Percentiles rank a stretch among this genome's conserved stretches.
Conservation (phyloP, 2,329 filamentous ascomycete species). For the Nemania abortiva region DNA sequence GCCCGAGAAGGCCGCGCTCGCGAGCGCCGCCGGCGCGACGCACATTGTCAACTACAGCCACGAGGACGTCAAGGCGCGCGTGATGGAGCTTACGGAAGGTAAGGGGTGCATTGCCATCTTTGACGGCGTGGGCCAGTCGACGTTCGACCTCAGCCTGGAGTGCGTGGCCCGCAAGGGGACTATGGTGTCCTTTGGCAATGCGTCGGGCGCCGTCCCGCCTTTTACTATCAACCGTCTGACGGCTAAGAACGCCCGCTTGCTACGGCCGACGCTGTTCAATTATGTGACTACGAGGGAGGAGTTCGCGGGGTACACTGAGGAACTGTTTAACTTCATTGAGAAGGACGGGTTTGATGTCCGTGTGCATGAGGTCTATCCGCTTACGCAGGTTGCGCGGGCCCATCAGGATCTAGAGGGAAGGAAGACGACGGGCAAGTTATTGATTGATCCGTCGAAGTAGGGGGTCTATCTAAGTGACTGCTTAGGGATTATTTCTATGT, state of each 20-base stretch:
- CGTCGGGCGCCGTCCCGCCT: constrained; percentile 80
- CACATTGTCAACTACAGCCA: constrained; percentile 76
- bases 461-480: not conserved
- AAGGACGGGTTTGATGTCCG: constrained; percentile 77
- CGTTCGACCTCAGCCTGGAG: constrained; percentile 83
- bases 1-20: constrained; percentile 77
- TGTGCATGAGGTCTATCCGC: constrained; percentile 81
- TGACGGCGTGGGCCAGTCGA: constrained; percentile 86
- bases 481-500: not conserved
- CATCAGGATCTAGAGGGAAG: constrained; percentile 84
- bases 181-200: constrained; percentile 84
- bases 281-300: constrained; percentile 79
- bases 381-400: constrained; percentile 78
- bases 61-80: constrained; percentile 69
- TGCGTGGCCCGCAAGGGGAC: constrained; percentile 81
- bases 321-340: constrained; percentile 79
- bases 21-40: constrained; percentile 76
- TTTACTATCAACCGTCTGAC: constrained; percentile 67
- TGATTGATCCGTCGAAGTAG: constrained; percentile 63
- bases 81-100: constrained; percentile 77
- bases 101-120: constrained; percentile 82
- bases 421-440: constrained; percentile 85
- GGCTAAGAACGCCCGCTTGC: constrained; percentile 81
- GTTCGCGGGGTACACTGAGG: constrained; percentile 74
- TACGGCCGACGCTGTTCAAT: constrained; percentile 78